These are phyloP conservation scores for Musa itinerans DNA, from an alignment of 176 grass and related monocot genomes.

Conservation along the genomic window DNA sequence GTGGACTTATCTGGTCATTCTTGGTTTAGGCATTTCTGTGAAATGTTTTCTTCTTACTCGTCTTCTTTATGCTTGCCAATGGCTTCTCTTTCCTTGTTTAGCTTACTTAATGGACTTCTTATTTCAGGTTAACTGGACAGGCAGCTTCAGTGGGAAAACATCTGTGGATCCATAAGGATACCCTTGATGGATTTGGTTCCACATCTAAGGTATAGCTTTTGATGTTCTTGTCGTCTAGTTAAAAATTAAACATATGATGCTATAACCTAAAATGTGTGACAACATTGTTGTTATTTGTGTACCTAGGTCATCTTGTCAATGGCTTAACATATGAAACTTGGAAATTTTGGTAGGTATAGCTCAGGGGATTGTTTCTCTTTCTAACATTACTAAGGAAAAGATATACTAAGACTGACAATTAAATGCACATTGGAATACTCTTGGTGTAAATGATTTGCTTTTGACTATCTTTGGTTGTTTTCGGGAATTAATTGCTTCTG, in stretches of 20 bases:
- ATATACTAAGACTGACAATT: no score
- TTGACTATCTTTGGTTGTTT: no score
- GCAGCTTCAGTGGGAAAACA: conserved; percentile 61
- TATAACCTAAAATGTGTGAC: not conserved
- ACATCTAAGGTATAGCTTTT: conserved; percentile 43
- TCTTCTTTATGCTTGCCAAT: not conserved
- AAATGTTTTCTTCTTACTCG: not conserved
- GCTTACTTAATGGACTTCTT: conserved; percentile 18
- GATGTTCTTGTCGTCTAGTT: not conserved
- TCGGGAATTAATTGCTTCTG: no score
- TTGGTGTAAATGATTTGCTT: no score
- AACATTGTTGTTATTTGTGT: no score
- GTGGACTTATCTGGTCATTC: not conserved
- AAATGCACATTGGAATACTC: no score
- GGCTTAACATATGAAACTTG: no score
- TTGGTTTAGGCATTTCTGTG: not conserved
- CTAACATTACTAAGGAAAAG: no score
- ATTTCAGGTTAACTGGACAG: conserved; percentile 51
- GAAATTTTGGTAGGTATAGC: no score
- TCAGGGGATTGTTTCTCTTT: no score
- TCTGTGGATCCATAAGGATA: conserved; percentile 53
- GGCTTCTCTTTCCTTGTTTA: conserved; percentile 2
- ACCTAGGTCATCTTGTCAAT: no score
- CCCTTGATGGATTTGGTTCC: conserved; percentile 34
- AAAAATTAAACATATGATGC: not conserved